Conservation (phyloP, 306 rosid species). For the Bauhinia variegata region DNA sequence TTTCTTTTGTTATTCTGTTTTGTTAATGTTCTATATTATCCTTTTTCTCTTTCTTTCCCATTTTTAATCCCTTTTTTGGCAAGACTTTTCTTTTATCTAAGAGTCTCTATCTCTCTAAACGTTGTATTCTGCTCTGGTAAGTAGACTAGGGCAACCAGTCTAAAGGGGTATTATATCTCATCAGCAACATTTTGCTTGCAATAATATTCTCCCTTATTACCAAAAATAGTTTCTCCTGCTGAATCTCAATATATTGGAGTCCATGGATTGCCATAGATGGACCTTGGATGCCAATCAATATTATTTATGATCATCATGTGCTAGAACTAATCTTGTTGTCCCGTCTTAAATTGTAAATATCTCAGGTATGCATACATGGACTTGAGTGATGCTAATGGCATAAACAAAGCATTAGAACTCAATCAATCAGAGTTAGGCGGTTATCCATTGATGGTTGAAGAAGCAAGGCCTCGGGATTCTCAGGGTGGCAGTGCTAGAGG, state of each 20-base stretch:
- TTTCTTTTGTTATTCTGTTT: too few relatives aligned
- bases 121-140: too few relatives aligned
- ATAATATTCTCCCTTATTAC: too few relatives aligned
- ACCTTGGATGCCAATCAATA: background rate
- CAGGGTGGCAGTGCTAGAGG: slow-evolving; percentile 39
- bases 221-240: too few relatives aligned
- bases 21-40: too few relatives aligned
- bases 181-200: too few relatives aligned
- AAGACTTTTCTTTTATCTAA: too few relatives aligned
- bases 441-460: slow-evolving; percentile 55
- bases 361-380: slow-evolving; percentile 80
- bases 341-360: slow-evolving; percentile 1
- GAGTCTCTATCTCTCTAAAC: too few relatives aligned
- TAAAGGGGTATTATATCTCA: too few relatives aligned
- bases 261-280: background rate
- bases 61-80: background rate
- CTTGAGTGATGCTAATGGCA: slow-evolving; percentile 45
- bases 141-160: too few relatives aligned
- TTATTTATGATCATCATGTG: background rate
- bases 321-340: slow-evolving; percentile 5
- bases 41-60: background rate
- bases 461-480: slow-evolving; percentile 74
- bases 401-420: slow-evolving; percentile 63
- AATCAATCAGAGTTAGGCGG: slow-evolving; percentile 57
- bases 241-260: too few relatives aligned